Conservation (phyloP, 805 yeast species). For the Kazachstania martiniae region DNA sequence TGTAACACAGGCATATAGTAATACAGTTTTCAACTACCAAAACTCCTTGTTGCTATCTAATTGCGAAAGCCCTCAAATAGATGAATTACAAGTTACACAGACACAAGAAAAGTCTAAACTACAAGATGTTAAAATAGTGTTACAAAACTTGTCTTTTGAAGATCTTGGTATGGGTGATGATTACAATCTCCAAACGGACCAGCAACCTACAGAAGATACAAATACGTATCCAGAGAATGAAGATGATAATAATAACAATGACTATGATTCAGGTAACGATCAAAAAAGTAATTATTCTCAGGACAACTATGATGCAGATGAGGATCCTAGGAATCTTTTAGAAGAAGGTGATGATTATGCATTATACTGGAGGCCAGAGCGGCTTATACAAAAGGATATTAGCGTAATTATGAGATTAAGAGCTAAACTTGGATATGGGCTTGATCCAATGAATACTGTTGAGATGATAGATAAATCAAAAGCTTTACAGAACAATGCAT, state of each 20-base stretch:
- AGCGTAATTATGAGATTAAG: conserved; percentile 60
- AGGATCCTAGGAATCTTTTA: conserved; percentile 7
- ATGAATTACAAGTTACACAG: conserved; percentile 19
- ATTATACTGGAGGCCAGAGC: conserved; percentile 28
- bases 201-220: background rate
- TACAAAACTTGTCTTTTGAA: conserved; percentile 22
- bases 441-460: conserved; percentile 55
- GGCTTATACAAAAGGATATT: conserved; percentile 59
- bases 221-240: conserved; percentile 7
- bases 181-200: conserved; percentile 3
- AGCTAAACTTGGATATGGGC: conserved; percentile 63
- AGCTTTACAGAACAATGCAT: conserved; percentile 40
- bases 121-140: conserved; percentile 12
- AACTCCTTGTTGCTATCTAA: conserved; percentile 54
- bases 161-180: conserved; percentile 24
- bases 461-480: conserved; percentile 44
- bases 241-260: conserved; percentile 8
- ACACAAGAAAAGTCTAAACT: conserved; percentile 11
- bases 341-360: conserved; percentile 16
- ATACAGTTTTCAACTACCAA: conserved; percentile 53
- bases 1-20: conserved; percentile 53
- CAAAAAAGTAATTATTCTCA: conserved; percentile 10
- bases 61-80: conserved; percentile 21
- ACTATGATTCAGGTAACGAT: conserved; percentile 1
- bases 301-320: conserved; percentile 7